A percentile compares a stretch with the other conserved stretches of the same genome.
phyloP scores from a whole-genome alignment of 1,284 basidiomycete genomes.

The Quambalaria eucalypti region DNA sequence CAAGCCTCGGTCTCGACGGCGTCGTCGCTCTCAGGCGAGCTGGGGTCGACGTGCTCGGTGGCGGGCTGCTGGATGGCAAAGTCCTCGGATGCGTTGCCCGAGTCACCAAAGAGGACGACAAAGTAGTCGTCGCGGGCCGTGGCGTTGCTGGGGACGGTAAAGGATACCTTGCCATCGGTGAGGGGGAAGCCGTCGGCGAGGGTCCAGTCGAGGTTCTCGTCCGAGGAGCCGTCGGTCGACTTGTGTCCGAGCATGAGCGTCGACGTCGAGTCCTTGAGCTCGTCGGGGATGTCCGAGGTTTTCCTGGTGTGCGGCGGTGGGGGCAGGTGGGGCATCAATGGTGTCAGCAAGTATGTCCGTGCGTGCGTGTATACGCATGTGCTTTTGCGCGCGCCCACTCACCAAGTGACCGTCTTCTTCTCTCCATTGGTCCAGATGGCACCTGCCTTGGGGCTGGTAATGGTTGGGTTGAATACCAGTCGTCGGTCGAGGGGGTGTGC shows the following conservation, averaged over 20 bases:
- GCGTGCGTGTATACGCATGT: too few species aligned
- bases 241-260: constrained; percentile 18
- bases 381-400: too few species aligned
- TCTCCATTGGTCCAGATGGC: constrained; percentile 15
- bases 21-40: too few species aligned
- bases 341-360: too few species aligned
- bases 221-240: background rate
- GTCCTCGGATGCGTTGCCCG: constrained; percentile 19
- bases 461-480: constrained; percentile 21
- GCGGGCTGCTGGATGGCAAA: constrained; percentile 20
- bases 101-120: constrained; percentile 26
- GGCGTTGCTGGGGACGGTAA: constrained; percentile 14
- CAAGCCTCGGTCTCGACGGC: too few species aligned
- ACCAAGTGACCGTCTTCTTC: constrained; percentile 14
- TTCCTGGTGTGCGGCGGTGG: background rate
- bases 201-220: constrained; percentile 9
- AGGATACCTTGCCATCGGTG: constrained; percentile 7
- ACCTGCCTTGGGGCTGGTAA: constrained; percentile 10
- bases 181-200: constrained; percentile 16
- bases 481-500: background rate
- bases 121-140: constrained; percentile 19
- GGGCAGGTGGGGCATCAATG: background rate
- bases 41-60: too few species aligned
- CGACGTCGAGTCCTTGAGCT: constrained; percentile 3
- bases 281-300: constrained; percentile 7